Percentiles rank a stretch among this genome's conserved stretches.
These are phyloP conservation scores for Leccinum uliginosum DNA, from an alignment of 768 basidiomycete species.

Conservation along the genomic window DNA sequence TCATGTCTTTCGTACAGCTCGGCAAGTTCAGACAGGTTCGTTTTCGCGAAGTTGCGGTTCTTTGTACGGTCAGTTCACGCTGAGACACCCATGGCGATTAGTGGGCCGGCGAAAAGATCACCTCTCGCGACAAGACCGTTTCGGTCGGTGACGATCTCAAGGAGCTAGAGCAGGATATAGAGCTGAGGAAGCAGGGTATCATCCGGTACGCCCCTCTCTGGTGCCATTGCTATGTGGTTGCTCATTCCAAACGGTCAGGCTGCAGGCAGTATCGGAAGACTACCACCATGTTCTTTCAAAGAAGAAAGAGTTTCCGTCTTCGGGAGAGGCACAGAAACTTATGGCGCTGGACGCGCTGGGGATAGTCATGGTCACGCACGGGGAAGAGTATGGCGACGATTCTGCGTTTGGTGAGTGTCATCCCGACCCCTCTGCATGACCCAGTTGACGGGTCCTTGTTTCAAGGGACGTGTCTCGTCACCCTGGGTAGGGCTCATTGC, in stretches of 20 bases:
- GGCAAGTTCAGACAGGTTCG: constrained; percentile 75
- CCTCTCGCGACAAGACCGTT: constrained; percentile 74
- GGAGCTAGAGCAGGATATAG: constrained; percentile 81
- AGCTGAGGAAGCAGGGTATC: constrained; percentile 70
- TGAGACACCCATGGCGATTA: constrained; percentile 32
- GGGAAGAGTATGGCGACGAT: constrained; percentile 75
- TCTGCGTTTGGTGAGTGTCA: constrained; percentile 58
- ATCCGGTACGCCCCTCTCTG: constrained; percentile 49
- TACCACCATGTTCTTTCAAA: constrained; percentile 72
- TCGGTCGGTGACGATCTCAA: constrained; percentile 70
- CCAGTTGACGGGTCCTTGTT: neutral
- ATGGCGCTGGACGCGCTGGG: constrained; percentile 76
- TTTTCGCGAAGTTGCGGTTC: constrained; percentile 2
- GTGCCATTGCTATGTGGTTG: neutral
- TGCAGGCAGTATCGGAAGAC: constrained; percentile 65
- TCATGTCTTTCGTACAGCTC: constrained; percentile 41
- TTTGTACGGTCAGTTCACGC: neutral
- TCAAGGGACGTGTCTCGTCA: constrained; percentile 69
- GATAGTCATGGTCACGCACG: constrained; percentile 81
- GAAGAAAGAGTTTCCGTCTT: constrained; percentile 63
- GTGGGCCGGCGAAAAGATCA: constrained; percentile 91
- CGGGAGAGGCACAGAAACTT: constrained; percentile 64
- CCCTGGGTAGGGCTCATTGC: constrained; percentile 79
- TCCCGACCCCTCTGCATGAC: constrained; percentile 5
- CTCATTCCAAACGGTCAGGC: constrained; percentile 35